Evolutionary conservation across 2,329 filamentous ascomycete species (phyloP).

Genomic region (Penicillium sp.): DNA sequence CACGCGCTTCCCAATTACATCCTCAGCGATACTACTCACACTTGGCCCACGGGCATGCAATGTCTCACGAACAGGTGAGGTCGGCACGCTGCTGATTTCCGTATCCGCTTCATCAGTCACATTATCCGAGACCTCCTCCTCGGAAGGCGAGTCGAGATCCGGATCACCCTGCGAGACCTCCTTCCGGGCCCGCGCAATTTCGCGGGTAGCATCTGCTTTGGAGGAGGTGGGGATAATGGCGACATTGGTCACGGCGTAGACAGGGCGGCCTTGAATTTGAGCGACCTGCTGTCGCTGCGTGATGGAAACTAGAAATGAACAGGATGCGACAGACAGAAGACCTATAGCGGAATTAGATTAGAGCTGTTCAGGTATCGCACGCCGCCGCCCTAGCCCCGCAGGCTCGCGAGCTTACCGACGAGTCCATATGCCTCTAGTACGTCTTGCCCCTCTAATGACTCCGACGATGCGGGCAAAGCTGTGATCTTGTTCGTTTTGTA

Average conservation of each 20-base stretch:
- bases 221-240: constrained; percentile 86
- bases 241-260: constrained; percentile 88
- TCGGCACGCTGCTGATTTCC: constrained; percentile 33
- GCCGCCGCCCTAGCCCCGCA: not conserved
- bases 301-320: constrained; percentile 84
- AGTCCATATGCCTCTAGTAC: constrained; percentile 57
- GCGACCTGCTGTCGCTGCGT: constrained; percentile 86
- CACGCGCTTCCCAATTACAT: constrained; percentile 82
- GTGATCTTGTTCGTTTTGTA: constrained; percentile 65
- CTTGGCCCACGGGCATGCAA: constrained; percentile 37
- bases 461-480: constrained; percentile 44
- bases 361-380: not conserved
- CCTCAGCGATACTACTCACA: constrained; percentile 71
- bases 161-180: constrained; percentile 47
- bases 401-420: constrained; percentile 53
- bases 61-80: constrained; percentile 33
- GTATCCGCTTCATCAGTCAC: constrained; percentile 34
- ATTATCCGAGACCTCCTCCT: constrained; percentile 34
- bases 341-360: constrained; percentile 56
- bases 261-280: constrained; percentile 75
- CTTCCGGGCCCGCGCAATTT: constrained; percentile 66
- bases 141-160: constrained; percentile 34
- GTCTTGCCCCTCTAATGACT: constrained; percentile 35
- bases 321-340: constrained; percentile 77
- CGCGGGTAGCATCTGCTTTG: constrained; percentile 70